A percentile compares a stretch with the other conserved stretches of the same genome.
These are phyloP conservation scores for Amesomyces nigricolor DNA, from an alignment of 2,329 filamentous ascomycete genomes.

Conservation along the genomic window DNA sequence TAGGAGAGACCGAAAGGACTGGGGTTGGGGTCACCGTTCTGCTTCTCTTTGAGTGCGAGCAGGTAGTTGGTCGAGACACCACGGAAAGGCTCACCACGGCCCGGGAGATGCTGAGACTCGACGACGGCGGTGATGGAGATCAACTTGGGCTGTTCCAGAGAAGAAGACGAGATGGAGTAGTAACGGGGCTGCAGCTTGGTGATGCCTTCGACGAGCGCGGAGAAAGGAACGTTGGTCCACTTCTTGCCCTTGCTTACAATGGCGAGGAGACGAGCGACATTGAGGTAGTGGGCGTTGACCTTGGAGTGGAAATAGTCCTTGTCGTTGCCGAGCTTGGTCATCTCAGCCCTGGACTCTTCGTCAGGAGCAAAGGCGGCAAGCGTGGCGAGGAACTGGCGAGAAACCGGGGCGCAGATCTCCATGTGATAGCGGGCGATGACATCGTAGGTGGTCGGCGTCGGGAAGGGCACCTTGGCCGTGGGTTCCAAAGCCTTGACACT, in stretches of 20 bases:
- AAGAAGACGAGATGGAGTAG: slow-evolving; percentile 98
- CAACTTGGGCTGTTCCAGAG: slow-evolving; percentile 86
- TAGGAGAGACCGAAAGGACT: slow-evolving; percentile 82
- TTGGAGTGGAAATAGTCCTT: slow-evolving; percentile 93
- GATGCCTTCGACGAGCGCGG: slow-evolving; percentile 85
- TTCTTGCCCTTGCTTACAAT: slow-evolving; percentile 64
- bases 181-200: slow-evolving; percentile 96
- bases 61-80: slow-evolving; percentile 98
- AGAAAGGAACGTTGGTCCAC: slow-evolving; percentile 87
- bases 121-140: slow-evolving; percentile 94
- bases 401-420: slow-evolving; percentile 92
- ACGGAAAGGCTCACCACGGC: slow-evolving; percentile 72
- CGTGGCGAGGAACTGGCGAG: slow-evolving; percentile 86
- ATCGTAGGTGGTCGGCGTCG: slow-evolving; percentile 93
- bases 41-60: slow-evolving; percentile 90
- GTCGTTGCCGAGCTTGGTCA: slow-evolving; percentile 82
- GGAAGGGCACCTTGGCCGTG: slow-evolving; percentile 96
- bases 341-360: slow-evolving; percentile 78
- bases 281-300: slow-evolving; percentile 74
- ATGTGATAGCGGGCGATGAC: slow-evolving; percentile 91
- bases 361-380: slow-evolving; percentile 85
- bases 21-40: slow-evolving; percentile 78
- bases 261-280: slow-evolving; percentile 80
- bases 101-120: slow-evolving; percentile 72
- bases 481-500: slow-evolving; percentile 86